Conservation (phyloP, 805 yeast genomes). For the Cyberlindnera xishuangbannaensis region DNA sequence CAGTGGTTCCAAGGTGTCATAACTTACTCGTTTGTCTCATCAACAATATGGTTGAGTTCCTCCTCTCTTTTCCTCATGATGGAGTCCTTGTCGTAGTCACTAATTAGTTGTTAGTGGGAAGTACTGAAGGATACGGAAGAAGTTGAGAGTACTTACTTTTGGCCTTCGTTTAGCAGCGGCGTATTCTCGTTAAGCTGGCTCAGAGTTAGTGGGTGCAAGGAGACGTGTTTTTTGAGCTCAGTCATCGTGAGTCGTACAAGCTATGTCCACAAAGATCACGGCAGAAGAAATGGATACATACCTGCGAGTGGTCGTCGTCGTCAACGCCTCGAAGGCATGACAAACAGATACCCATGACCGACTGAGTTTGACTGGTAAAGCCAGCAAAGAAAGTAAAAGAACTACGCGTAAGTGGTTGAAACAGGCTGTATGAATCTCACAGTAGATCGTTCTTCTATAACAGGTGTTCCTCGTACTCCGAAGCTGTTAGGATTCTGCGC, state of each 20-base stretch:
- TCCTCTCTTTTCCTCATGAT: slow-evolving; percentile 33
- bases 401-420: too few relatives aligned
- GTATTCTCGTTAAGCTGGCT: slow-evolving; percentile 35
- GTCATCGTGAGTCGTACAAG: too few relatives aligned
- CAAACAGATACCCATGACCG: slow-evolving; percentile 41
- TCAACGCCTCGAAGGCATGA: slow-evolving; percentile 36
- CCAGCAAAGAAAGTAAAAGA: too few relatives aligned
- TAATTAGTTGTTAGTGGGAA: slow-evolving; percentile 10
- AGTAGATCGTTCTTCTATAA: too few relatives aligned
- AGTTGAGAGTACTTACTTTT: slow-evolving; percentile 7
- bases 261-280: too few relatives aligned
- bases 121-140: not conserved
- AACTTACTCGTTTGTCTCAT: slow-evolving; percentile 30
- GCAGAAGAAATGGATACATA: slow-evolving; percentile 20
- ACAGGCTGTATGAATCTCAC: too few relatives aligned
- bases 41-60: slow-evolving; percentile 41
- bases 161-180: slow-evolving; percentile 23
- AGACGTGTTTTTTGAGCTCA: too few relatives aligned
- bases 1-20: not conserved
- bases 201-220: slow-evolving; percentile 23
- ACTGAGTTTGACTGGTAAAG: too few relatives aligned
- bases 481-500: too few relatives aligned
- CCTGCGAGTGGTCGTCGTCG: slow-evolving; percentile 34
- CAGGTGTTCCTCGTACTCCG: too few relatives aligned
- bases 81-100: slow-evolving; percentile 21